Evolutionary conservation across 495 filamentous ascomycete species (phyloP).

Genomic region (Tuber aestivum): DNA sequence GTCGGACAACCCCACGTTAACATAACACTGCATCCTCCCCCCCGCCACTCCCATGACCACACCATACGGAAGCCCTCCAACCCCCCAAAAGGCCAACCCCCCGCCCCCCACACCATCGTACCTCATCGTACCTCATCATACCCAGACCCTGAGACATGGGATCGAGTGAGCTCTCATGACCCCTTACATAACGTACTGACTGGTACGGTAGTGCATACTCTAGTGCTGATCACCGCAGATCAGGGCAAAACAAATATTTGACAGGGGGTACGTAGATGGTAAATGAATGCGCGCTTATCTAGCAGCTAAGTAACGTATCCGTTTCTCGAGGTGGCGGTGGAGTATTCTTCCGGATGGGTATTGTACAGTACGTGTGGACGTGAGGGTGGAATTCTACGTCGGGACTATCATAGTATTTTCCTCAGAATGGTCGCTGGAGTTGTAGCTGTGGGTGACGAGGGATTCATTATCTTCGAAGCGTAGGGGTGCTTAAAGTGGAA

Average conservation of each 20-base stretch:
- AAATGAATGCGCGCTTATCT: not conserved
- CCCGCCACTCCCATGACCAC: too few species aligned
- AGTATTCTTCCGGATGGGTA: not conserved
- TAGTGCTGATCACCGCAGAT: not conserved
- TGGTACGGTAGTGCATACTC: not conserved
- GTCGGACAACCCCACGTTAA: too few species aligned
- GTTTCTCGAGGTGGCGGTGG: not conserved
- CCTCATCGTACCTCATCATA: too few species aligned
- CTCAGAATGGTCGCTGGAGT: not conserved
- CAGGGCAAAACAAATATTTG: not conserved
- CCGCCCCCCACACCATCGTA: too few species aligned
- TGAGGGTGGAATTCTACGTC: too few species aligned
- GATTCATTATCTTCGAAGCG: not conserved
- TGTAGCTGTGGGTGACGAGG: not conserved
- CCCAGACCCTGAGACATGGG: too few species aligned
- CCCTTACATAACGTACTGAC: not conserved
- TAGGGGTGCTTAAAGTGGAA: not conserved
- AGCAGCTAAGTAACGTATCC: not conserved
- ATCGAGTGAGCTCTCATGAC: not conserved
- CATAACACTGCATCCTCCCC: too few species aligned
- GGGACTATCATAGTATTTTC: not conserved
- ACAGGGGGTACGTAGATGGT: not conserved
- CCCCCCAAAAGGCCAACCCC: not conserved
- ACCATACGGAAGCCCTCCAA: too few species aligned
- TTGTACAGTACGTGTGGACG: not conserved